Conservation (phyloP, 2,329 filamentous ascomycete genomes). For the Aspergillus novofumigatus region DNA sequence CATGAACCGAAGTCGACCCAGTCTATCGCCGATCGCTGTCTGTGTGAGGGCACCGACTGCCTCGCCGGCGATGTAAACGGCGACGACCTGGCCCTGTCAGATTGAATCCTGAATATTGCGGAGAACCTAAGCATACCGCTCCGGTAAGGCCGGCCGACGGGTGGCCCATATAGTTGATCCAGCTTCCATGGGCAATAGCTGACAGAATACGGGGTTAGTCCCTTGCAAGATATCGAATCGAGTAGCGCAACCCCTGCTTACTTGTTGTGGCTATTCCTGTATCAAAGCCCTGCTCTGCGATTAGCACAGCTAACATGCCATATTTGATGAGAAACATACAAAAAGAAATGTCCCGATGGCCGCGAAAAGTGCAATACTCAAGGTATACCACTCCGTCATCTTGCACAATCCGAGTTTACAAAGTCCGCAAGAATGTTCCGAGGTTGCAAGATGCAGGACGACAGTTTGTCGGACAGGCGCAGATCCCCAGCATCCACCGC, state of each 20-base stretch:
- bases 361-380: conserved; percentile 53
- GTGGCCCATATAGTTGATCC: conserved; percentile 56
- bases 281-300: conserved; percentile 50
- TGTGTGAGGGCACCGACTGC: conserved; percentile 52
- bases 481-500: neutral
- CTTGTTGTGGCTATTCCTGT: conserved; percentile 59
- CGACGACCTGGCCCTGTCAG: conserved; percentile 42
- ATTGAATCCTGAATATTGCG: neutral
- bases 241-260: conserved; percentile 21
- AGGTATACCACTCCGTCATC: conserved; percentile 44
- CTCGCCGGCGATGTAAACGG: conserved; percentile 59
- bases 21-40: conserved; percentile 51
- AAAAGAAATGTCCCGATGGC: conserved; percentile 58
- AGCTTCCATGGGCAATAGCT: conserved; percentile 58
- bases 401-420: conserved; percentile 6
- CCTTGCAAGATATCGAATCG: conserved; percentile 2
- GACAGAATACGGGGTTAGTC: neutral
- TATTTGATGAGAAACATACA: conserved; percentile 33
- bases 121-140: conserved; percentile 34
- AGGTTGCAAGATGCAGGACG: neutral
- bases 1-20: conserved; percentile 53
- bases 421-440: neutral
- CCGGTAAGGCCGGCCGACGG: conserved; percentile 55
- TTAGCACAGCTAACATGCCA: conserved; percentile 1
- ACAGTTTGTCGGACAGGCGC: neutral